Conservation (phyloP, 257 asterid genomes). For the Jasminum sambac region DNA sequence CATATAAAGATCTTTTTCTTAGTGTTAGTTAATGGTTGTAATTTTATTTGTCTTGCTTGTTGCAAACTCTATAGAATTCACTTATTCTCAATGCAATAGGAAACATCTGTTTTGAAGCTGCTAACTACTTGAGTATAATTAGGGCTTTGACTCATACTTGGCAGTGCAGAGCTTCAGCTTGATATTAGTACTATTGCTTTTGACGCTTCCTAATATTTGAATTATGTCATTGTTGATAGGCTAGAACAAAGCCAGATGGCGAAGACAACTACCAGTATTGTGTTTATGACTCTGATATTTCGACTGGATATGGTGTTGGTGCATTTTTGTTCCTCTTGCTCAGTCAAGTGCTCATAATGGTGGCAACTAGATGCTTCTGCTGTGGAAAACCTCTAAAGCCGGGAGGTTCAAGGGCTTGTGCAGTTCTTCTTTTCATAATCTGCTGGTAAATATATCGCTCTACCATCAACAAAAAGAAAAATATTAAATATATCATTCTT, state of each 20-base stretch:
- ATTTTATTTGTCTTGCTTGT: background rate
- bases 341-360: slow-evolving; percentile 67
- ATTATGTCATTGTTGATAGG: slow-evolving; percentile 41
- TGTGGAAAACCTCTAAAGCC: slow-evolving; percentile 81
- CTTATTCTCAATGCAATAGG: background rate
- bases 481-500: background rate
- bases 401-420: slow-evolving; percentile 93
- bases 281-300: slow-evolving; percentile 74
- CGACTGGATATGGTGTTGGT: slow-evolving; percentile 87
- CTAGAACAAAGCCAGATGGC: slow-evolving; percentile 30
- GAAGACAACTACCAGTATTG: slow-evolving; percentile 52
- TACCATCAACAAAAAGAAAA: background rate
- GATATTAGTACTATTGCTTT: background rate
- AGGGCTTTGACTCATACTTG: slow-evolving; percentile 11
- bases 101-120: background rate
- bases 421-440: slow-evolving; percentile 68
- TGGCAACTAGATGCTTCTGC: slow-evolving; percentile 86
- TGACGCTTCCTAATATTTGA: slow-evolving; percentile 17
- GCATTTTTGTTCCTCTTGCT: slow-evolving; percentile 79
- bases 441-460: slow-evolving; percentile 65
- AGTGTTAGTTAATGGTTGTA: background rate
- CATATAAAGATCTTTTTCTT: background rate
- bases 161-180: background rate
- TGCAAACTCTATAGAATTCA: background rate
- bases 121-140: background rate